phyloP scores from a whole-genome alignment of 768 basidiomycete species.

The Leccinum subgranulosum region DNA sequence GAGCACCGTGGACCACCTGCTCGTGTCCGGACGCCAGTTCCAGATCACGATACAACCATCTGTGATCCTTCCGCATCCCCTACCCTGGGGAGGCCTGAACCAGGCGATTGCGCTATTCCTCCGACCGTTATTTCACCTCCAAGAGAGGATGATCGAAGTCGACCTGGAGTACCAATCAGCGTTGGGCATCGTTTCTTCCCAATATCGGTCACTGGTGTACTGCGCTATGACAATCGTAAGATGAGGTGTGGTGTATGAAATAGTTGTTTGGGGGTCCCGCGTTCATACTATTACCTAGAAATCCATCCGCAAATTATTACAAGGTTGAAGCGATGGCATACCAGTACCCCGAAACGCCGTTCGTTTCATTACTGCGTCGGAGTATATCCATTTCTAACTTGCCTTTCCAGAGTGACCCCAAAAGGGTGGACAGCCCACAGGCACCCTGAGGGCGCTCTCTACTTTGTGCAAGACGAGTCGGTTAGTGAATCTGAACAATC shows the following conservation, averaged over 20 bases:
- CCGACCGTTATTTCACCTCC: slow-evolving; percentile 5
- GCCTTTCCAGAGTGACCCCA: slow-evolving; percentile 14
- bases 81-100: neutral
- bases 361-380: slow-evolving; percentile 5
- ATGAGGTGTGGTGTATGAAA: slow-evolving; percentile 7
- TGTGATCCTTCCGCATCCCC: neutral
- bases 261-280: neutral
- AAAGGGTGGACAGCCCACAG: slow-evolving; percentile 43
- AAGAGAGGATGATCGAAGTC: neutral
- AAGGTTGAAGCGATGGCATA: slow-evolving; percentile 16
- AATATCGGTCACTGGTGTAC: slow-evolving; percentile 10
- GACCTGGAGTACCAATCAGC: slow-evolving; percentile 4
- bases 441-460: slow-evolving; percentile 63
- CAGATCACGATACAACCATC: neutral
- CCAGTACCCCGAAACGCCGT: slow-evolving; percentile 18
- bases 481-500: slow-evolving; percentile 28
- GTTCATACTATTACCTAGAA: slow-evolving; percentile 8
- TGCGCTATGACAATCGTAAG: slow-evolving; percentile 4
- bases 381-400: neutral
- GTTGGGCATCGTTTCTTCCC: slow-evolving; percentile 9
- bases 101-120: neutral
- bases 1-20: slow-evolving; percentile 15
- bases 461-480: slow-evolving; percentile 48
- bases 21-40: slow-evolving; percentile 9
- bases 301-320: neutral